Evolutionary conservation across 805 yeast genomes (phyloP), one percentile per base, ranked within the genome.

Genomic region (Zygotorulaspora florentina): DNA sequence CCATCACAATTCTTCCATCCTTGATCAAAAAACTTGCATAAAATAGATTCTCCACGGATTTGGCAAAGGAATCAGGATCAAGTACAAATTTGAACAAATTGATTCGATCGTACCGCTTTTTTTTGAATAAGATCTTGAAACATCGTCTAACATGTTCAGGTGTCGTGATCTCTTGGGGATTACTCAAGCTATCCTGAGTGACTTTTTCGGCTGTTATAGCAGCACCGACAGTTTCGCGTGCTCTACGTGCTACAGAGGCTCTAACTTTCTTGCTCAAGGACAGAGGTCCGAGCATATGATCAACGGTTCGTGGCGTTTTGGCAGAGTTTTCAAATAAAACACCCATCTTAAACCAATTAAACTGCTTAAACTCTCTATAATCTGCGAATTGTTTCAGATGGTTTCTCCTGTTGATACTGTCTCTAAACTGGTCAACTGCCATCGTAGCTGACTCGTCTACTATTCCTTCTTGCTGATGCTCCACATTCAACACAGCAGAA

Each of bases 41-140:
- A 57, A 90, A 90, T 56, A 91, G 66, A 59, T 87, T 88, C 62
- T 91, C 97, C 2, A 90, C 81, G 1, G 89, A 77, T 60, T 83
- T 89, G 1, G 85, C 71, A 64, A 83, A 90, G 6, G 91, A 83
- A 12, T 67, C 50, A 0, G 96, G 96, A 60, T 91, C 81, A 15
- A 90, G 69, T 41, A 87, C 76, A 54, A 85, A 82, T 50, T 73
- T 70, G 58, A 79, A 87, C 38, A 89, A 68, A 44, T 79, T 78
- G 8, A 88, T 71, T 8, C 71, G 71, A 15, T 54, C 53, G 0
- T 63, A 65, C 0, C 66, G 68, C 8, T 62, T 59, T 35, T 66
- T 69, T 15, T 59, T 51, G 4, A 41, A 48, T 36, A 79, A 65
- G 3, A 68, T 60, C 36, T 66, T 64, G 60, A 68, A 85, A 35